A percentile compares a stretch with the other conserved stretches of the same genome.
Conservation (phyloP, 495 filamentous ascomycete genomes). For the Aspergillus steynii region DNA sequence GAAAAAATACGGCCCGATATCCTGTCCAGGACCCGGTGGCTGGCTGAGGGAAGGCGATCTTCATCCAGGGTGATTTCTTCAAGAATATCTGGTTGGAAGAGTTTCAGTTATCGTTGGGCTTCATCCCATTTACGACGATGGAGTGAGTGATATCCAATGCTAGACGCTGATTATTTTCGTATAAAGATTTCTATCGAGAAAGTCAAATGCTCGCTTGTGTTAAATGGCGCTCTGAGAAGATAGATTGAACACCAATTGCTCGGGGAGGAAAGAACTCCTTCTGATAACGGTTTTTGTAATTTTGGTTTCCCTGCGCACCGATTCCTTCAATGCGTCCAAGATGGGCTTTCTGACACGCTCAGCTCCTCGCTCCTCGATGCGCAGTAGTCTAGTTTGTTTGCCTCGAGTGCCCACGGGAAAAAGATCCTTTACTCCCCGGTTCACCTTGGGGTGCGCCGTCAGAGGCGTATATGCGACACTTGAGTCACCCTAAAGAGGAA, state of each 20-base stretch:
- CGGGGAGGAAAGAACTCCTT: not conserved
- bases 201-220: not conserved
- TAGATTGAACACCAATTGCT: not conserved
- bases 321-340: conserved; percentile 54
- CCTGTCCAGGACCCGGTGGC: conserved; percentile 30
- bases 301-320: conserved; percentile 70
- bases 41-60: conserved; percentile 50
- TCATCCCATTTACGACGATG: conserved; percentile 77
- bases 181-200: not conserved
- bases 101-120: conserved; percentile 33
- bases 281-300: conserved; percentile 6
- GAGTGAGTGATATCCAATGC: conserved; percentile 42
- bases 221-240: not conserved
- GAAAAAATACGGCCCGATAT: conserved; percentile 36
- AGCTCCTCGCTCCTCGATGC: conserved; percentile 51
- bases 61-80: conserved; percentile 68
- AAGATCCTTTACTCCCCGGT: conserved; percentile 9
- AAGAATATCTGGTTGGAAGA: conserved; percentile 52
- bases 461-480: conserved; percentile 19
- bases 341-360: conserved; percentile 61
- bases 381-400: conserved; percentile 68
- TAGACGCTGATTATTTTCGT: not conserved
- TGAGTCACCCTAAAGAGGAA: conserved; percentile 57
- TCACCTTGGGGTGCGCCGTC: conserved; percentile 29
- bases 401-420: conserved; percentile 33